Base-by-base conservation (phyloP, 1,139 yeast genomes). In the Debaryomyces sp. region DNA sequence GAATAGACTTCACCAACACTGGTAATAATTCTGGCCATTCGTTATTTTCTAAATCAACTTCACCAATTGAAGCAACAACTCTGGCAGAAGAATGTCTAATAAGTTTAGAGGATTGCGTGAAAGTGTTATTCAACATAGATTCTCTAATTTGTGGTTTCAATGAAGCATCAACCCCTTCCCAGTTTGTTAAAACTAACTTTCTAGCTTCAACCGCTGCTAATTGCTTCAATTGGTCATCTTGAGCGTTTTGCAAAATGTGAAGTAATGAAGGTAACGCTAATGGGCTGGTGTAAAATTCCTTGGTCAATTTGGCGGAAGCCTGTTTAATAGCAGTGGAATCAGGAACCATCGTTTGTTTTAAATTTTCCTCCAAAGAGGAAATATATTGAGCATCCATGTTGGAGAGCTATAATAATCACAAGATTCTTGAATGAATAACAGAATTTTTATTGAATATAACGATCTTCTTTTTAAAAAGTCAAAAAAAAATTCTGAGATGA, bases 201-300 rank as follows among this genome's bases (percentile, higher is more conserved):
- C 97, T 84, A 40, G 92, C 92, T 71, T 94, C 99, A 52, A 94
- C 97, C 53, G 97, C 96, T 15, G 98, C 96, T 56, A 94, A 78
- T 70, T 91, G 97, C 64, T 80, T 82, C 57, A 88, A 67, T 59
- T 84, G 83, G 52, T 78, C 82, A 56, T 82, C 83, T 37, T 75
- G 73, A 55, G 84, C 81, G 57, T 78, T 77, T 68, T 88, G 94
- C 63, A 90, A 78, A 55, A 94, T 82, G 62, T 89, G 96, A 58
- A 94, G 75, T 64, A 92, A 77, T 8, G 96, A 85, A 26, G 97
- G 95, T 51, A 94, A 79, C 18, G 95, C 82, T 59, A 80, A 73
- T 13, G 89, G 82, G 59, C 85, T 82, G 49, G 82, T 75, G 73
- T 88, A 94, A 64, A 86, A 88, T 45, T 88, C 91, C 55, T 82